Percentiles rank a stretch among this genome's conserved stretches.
These are phyloP conservation scores for Monosporascus sp. DNA, from an alignment of 2,329 filamentous ascomycete genomes.

Conservation along the genomic window DNA sequence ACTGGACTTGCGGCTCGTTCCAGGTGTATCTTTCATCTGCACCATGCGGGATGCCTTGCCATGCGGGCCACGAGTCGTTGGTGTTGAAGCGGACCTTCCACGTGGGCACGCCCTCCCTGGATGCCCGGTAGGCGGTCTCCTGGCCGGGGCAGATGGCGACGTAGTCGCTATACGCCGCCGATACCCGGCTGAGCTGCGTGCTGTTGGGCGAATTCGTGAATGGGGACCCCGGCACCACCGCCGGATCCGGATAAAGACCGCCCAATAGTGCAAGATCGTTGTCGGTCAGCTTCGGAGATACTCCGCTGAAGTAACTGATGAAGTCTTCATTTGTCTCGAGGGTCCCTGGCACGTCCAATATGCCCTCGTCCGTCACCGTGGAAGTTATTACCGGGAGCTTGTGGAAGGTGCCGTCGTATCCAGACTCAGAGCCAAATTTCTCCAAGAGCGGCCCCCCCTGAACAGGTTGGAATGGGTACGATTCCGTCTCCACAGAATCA, in stretches of 20 bases:
- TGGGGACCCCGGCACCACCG: conserved; percentile 26
- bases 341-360: conserved; percentile 25
- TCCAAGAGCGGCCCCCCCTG: conserved; percentile 40
- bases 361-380: conserved; percentile 30
- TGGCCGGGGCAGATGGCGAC: conserved; percentile 38
- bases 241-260: conserved; percentile 31
- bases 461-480: conserved; percentile 44
- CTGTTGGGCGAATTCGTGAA: conserved; percentile 33
- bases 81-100: conserved; percentile 36
- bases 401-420: conserved; percentile 31
- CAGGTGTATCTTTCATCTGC: conserved; percentile 31
- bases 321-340: conserved; percentile 32
- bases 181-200: conserved; percentile 38
- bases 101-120: conserved; percentile 25
- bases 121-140: conserved; percentile 36
- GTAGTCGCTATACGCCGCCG: conserved; percentile 38
- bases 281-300: conserved; percentile 22
- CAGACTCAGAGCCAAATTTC: conserved; percentile 37
- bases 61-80: conserved; percentile 26
- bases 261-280: conserved; percentile 24
- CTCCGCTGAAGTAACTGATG: conserved; percentile 30
- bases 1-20: conserved; percentile 28
- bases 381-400: conserved; percentile 32
- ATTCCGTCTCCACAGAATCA: conserved; percentile 32
- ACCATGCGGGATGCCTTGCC: conserved; percentile 33